A percentile compares a stretch with the other conserved stretches of the same genome.
Conservation (phyloP, 768 basidiomycete species). For the Rhizopogon vesiculosus region DNA sequence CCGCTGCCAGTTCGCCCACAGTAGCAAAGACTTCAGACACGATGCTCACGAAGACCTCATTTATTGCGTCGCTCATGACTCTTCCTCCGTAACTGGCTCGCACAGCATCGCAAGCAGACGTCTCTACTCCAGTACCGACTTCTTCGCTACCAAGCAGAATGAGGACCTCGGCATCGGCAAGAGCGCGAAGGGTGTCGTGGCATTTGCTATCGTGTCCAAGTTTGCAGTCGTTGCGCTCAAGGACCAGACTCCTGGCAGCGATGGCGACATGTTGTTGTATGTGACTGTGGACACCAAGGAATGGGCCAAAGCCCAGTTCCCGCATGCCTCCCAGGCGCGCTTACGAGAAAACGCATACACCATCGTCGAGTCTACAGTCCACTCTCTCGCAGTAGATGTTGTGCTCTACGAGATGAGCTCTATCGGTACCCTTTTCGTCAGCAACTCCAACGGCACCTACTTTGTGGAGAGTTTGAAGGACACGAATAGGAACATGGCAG, state of each 20-base stretch:
- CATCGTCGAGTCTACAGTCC: slow-evolving; percentile 88
- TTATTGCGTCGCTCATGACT: slow-evolving; percentile 88
- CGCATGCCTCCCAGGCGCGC: slow-evolving; percentile 75
- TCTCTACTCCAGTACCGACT: slow-evolving; percentile 83
- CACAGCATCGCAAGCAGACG: slow-evolving; percentile 55
- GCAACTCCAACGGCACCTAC: slow-evolving; percentile 93
- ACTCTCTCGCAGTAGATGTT: slow-evolving; percentile 94
- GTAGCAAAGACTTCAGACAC: slow-evolving; percentile 77
- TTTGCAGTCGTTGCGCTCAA: slow-evolving; percentile 89
- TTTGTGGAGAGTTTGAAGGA: slow-evolving; percentile 89
- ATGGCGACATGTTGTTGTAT: slow-evolving; percentile 79
- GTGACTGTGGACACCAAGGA: slow-evolving; percentile 77
- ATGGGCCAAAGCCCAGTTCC: slow-evolving; percentile 91
- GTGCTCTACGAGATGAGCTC: slow-evolving; percentile 58
- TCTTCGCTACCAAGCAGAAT: slow-evolving; percentile 60
- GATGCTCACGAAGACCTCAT: slow-evolving; percentile 70
- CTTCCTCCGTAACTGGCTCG: slow-evolving; percentile 34
- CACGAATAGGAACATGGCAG: slow-evolving; percentile 85
- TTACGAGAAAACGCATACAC: slow-evolving; percentile 94
- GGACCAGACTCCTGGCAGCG: slow-evolving; percentile 49
- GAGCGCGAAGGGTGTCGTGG: slow-evolving; percentile 84
- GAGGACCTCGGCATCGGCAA: slow-evolving; percentile 87
- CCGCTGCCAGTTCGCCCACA: slow-evolving; percentile 87
- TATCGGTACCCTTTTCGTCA: slow-evolving; percentile 91
- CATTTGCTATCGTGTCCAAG: slow-evolving; percentile 89